phyloP scores from a whole-genome alignment of 352 stramenopile genomes.

The Pythium phragmitis region DNA sequence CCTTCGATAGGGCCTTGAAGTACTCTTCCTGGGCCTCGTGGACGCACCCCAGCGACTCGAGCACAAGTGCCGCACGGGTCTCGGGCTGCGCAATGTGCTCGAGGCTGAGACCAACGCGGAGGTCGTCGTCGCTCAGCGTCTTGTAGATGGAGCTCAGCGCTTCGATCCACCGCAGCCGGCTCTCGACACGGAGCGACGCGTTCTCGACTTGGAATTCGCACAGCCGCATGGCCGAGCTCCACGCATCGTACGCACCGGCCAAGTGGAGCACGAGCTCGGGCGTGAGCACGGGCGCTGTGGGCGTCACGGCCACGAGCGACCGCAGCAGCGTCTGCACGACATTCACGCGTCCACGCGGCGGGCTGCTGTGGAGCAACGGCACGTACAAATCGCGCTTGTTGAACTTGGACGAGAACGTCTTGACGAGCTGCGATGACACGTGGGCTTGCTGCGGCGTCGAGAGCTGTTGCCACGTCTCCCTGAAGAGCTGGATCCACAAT shows the following conservation, averaged over 20 bases:
- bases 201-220: constrained; percentile 87
- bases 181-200: constrained; percentile 60
- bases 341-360: constrained; percentile 50
- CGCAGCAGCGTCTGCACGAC: constrained; percentile 85
- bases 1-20: constrained; percentile 79
- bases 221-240: constrained; percentile 63
- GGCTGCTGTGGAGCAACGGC: constrained; percentile 36
- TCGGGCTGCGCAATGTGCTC: constrained; percentile 77
- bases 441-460: constrained; percentile 51
- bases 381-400: constrained; percentile 85
- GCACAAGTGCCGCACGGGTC: constrained; percentile 65
- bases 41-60: constrained; percentile 81
- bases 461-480: constrained; percentile 51
- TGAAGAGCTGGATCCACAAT: constrained; percentile 80
- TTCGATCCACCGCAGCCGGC: constrained; percentile 82
- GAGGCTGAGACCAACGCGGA: constrained; percentile 73
- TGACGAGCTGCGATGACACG: constrained; percentile 60
- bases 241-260: constrained; percentile 82
- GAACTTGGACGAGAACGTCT: constrained; percentile 85
- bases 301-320: constrained; percentile 59
- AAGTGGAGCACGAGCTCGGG: constrained; percentile 84
- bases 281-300: constrained; percentile 66
- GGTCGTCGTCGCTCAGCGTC: constrained; percentile 82
- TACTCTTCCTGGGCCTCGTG: constrained; percentile 89
- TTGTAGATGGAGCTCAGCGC: constrained; percentile 85